A percentile compares a stretch with the other conserved stretches of the same genome.
These are phyloP conservation scores for Cochlearia excelsa DNA, from an alignment of 345 rosid genomes.

Conservation along the genomic window DNA sequence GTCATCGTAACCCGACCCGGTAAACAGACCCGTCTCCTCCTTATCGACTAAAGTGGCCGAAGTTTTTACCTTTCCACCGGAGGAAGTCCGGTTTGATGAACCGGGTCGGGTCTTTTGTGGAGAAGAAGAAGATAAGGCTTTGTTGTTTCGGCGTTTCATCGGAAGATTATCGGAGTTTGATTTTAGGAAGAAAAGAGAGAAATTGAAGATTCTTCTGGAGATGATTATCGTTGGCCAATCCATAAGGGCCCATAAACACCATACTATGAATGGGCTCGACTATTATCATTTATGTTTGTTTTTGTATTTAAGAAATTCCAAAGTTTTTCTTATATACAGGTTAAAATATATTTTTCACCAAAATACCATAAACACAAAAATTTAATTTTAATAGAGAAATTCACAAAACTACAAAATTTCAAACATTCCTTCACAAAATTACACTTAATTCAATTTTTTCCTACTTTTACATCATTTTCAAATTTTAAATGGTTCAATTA, in stretches of 20 bases:
- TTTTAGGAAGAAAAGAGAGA: slow-evolving; percentile 29
- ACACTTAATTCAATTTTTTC: too few species aligned
- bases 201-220: slow-evolving; percentile 34
- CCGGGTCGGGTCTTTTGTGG: slow-evolving; percentile 38
- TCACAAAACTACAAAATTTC: too few species aligned
- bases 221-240: slow-evolving; percentile 29
- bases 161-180: slow-evolving; percentile 13
- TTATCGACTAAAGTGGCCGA: slow-evolving; percentile 52
- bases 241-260: slow-evolving; percentile 29
- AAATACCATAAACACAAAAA: too few species aligned
- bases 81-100: slow-evolving; percentile 28
- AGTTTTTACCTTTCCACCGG: slow-evolving; percentile 35
- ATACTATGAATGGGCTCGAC: slow-evolving; percentile 17
- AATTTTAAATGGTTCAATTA: too few species aligned
- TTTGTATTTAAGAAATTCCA: too few species aligned
- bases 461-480: too few species aligned
- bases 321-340: too few species aligned
- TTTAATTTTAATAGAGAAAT: too few species aligned
- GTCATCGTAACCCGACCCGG: slow-evolving; percentile 46
- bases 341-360: too few species aligned
- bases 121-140: slow-evolving; percentile 39
- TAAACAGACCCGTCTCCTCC: slow-evolving; percentile 36
- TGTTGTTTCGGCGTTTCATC: slow-evolving; percentile 37
- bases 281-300: too few species aligned
- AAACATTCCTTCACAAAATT: too few species aligned